Evolutionary conservation across 805 yeast genomes (phyloP).

Genomic region (Wickerhamiella cacticola): DNA sequence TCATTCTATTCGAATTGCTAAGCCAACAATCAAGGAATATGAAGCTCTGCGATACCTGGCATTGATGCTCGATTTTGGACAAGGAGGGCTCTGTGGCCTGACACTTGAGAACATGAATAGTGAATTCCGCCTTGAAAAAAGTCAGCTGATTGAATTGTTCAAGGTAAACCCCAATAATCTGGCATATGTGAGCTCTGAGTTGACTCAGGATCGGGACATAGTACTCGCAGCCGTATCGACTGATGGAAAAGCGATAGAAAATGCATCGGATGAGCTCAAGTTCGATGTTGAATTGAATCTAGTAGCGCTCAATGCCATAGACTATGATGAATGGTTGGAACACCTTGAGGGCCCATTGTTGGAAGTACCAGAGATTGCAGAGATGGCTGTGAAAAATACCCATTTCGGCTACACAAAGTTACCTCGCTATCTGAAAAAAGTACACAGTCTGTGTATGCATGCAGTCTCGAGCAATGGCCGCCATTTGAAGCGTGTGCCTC

Average conservation of each 20-base stretch:
- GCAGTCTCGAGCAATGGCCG: background rate
- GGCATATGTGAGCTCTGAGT: background rate
- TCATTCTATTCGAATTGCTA: background rate
- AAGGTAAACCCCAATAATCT: background rate
- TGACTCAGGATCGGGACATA: slow-evolving; percentile 5
- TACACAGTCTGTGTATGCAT: background rate
- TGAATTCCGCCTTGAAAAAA: background rate
- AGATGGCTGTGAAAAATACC: background rate
- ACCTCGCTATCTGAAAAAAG: background rate
- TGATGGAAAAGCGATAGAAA: background rate
- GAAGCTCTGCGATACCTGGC: background rate
- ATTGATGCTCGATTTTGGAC: background rate
- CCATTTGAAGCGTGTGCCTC: background rate
- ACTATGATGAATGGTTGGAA: background rate
- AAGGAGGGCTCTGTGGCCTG: background rate
- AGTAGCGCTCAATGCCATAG: background rate
- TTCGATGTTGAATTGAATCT: background rate
- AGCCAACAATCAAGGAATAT: background rate
- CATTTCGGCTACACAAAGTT: background rate
- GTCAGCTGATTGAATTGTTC: background rate
- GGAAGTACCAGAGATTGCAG: background rate
- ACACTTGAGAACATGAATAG: background rate
- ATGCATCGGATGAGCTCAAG: background rate
- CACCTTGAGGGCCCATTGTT: background rate
- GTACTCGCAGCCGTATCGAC: slow-evolving; percentile 1